phyloP scores from a whole-genome alignment of 768 basidiomycete genomes.

The Hysterangium stoloniferum region DNA sequence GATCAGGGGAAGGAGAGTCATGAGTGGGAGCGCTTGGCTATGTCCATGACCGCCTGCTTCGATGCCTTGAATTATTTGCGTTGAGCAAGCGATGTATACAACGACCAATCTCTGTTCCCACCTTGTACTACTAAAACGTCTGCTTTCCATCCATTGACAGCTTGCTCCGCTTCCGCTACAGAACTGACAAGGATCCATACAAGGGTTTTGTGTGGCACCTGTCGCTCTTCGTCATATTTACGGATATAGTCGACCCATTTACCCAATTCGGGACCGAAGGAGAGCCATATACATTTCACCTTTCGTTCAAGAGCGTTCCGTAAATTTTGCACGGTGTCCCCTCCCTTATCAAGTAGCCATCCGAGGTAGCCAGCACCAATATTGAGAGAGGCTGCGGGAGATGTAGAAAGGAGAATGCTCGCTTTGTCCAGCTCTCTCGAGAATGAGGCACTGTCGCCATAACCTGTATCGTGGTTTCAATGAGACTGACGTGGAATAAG shows the following conservation, averaged over 20 bases:
- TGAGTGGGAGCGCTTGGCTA: slow-evolving; percentile 45
- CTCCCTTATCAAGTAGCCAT: slow-evolving; percentile 55
- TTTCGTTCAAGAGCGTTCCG: slow-evolving; percentile 42
- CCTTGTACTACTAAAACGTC: slow-evolving; percentile 79
- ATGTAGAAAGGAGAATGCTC: not conserved
- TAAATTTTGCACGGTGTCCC: slow-evolving; percentile 32
- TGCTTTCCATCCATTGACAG: slow-evolving; percentile 52
- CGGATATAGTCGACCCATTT: slow-evolving; percentile 58
- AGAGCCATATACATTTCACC: slow-evolving; percentile 66
- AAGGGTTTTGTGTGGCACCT: slow-evolving; percentile 31
- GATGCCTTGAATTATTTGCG: slow-evolving; percentile 37
- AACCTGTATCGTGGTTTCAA: not conserved
- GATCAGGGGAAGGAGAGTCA: slow-evolving; percentile 51
- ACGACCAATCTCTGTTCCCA: slow-evolving; percentile 18
- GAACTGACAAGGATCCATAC: slow-evolving; percentile 61
- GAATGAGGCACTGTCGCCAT: not conserved
- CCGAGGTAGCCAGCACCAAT: slow-evolving; percentile 69
- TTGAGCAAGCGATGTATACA: not conserved
- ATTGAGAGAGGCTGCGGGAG: slow-evolving; percentile 28
- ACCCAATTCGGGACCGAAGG: slow-evolving; percentile 52
- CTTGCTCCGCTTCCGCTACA: slow-evolving; percentile 48
- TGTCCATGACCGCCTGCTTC: slow-evolving; percentile 78
- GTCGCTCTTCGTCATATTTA: slow-evolving; percentile 32
- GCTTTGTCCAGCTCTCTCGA: not conserved
- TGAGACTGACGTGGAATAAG: too few species aligned